phyloP scores from a whole-genome alignment of 495 filamentous ascomycete genomes.

The Trichocladium uniseriatum region DNA sequence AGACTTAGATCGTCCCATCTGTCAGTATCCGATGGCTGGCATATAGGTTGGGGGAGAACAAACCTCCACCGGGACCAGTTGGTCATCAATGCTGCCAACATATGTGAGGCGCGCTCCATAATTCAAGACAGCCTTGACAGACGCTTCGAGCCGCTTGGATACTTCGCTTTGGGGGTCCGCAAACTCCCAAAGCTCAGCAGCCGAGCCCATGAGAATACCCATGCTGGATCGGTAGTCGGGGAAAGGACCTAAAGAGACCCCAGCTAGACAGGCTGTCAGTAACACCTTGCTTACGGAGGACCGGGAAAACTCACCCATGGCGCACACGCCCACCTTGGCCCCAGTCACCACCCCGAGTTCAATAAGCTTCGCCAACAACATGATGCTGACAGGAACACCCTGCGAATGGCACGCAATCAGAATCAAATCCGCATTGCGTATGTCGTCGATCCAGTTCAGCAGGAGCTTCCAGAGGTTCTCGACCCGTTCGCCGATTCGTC shows the following conservation, averaged over 20 bases:
- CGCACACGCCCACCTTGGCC: constrained; percentile 68
- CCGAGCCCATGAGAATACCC: constrained; percentile 68
- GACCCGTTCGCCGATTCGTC: constrained; percentile 83
- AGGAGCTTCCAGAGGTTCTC: constrained; percentile 88
- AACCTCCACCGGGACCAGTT: constrained; percentile 84
- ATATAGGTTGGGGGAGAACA: neutral
- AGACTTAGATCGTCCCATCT: constrained; percentile 45
- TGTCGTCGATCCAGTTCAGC: constrained; percentile 89
- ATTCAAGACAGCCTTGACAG: constrained; percentile 58
- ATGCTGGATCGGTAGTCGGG: constrained; percentile 73
- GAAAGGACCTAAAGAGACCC: constrained; percentile 89
- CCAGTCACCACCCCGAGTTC: constrained; percentile 62
- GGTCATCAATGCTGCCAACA: constrained; percentile 91
- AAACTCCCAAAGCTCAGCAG: constrained; percentile 90
- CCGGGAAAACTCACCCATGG: constrained; percentile 49
- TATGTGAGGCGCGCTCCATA: constrained; percentile 77
- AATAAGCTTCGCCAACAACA: constrained; percentile 88
- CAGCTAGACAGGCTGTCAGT: constrained; percentile 43
- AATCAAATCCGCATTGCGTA: constrained; percentile 79
- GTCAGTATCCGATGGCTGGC: neutral
- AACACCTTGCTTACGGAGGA: neutral
- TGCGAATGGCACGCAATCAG: constrained; percentile 89
- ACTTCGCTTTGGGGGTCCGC: constrained; percentile 67
- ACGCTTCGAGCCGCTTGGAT: constrained; percentile 68
- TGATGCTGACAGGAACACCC: constrained; percentile 86